Percentiles rank a stretch among this genome's conserved stretches.
phyloP scores from a whole-genome alignment of 768 basidiomycete species.

The Saitozyma podzolica region DNA sequence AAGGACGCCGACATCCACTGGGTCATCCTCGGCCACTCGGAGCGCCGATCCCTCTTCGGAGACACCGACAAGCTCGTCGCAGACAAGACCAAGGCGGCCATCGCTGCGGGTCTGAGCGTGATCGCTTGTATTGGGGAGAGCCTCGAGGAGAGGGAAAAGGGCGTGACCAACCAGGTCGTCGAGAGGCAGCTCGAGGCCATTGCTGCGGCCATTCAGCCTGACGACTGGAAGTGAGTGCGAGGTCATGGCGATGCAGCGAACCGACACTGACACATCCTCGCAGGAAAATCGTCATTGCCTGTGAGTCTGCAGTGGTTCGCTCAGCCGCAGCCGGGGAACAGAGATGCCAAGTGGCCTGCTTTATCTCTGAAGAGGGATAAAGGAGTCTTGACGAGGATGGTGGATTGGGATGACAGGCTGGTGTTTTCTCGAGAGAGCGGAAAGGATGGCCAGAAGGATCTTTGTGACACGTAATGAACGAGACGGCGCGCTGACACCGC shows the following conservation, averaged over 20 bases:
- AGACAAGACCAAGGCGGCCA: conserved; percentile 78
- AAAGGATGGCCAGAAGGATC: not conserved
- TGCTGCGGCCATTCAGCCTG: conserved; percentile 59
- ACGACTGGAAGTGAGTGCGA: conserved; percentile 71
- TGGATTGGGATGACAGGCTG: too few relatives aligned
- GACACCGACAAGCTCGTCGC: conserved; percentile 83
- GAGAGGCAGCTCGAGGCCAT: conserved; percentile 73
- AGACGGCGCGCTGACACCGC: conserved; percentile 52
- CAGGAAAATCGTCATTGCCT: conserved; percentile 90
- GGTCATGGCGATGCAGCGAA: not conserved
- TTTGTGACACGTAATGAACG: conserved; percentile 60
- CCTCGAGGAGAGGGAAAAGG: conserved; percentile 78
- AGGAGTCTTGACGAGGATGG: too few relatives aligned
- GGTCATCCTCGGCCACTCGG: conserved; percentile 95
- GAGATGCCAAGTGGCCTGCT: too few relatives aligned
- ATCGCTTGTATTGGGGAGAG: conserved; percentile 98
- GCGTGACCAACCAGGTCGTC: conserved; percentile 74
- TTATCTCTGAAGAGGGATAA: too few relatives aligned
- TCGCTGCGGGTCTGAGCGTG: conserved; percentile 73
- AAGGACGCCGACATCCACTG: conserved; percentile 82
- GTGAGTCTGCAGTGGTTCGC: conserved; percentile 14
- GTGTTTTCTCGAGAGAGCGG: too few relatives aligned
- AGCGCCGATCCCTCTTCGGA: conserved; percentile 88
- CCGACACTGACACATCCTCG: conserved; percentile 3
- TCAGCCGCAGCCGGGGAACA: too few relatives aligned